phyloP scores from a whole-genome alignment of 176 grass and related monocot species.

The Triticum urartu region DNA sequence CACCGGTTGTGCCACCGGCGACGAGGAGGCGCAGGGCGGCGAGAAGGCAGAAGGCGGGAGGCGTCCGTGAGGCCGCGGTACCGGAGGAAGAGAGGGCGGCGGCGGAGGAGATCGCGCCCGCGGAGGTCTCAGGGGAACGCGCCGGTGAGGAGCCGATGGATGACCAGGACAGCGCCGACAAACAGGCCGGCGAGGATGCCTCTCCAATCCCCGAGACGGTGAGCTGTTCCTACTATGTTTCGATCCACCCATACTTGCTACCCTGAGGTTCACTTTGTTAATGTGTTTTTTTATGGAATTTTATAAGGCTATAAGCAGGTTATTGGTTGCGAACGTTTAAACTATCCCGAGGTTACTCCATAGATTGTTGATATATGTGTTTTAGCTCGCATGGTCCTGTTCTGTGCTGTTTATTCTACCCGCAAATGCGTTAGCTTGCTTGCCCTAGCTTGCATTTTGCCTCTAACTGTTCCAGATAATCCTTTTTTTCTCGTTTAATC shows the following conservation, averaged over 20 bases:
- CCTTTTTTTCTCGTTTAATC: neutral
- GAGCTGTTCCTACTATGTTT: slow-evolving; percentile 26
- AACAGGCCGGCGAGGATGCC: slow-evolving; percentile 47
- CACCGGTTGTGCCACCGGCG: slow-evolving; percentile 32
- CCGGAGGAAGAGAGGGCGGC: slow-evolving; percentile 26
- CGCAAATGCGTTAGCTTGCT: neutral
- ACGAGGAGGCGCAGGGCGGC: slow-evolving; percentile 39
- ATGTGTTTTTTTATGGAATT: neutral
- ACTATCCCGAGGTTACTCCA: neutral
- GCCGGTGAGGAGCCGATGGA: slow-evolving; percentile 60
- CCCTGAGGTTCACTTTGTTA: neutral
- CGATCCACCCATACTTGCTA: neutral
- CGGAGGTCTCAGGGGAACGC: slow-evolving; percentile 32
- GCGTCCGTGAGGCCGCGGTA: slow-evolving; percentile 12
- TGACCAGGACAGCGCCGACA: slow-evolving; percentile 66
- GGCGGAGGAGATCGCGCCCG: slow-evolving; percentile 46
- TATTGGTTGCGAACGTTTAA: neutral
- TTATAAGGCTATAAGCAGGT: neutral
- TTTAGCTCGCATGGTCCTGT: neutral
- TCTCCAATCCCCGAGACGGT: slow-evolving; percentile 82
- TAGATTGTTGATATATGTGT: neutral
- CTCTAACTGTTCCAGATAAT: slow-evolving; percentile 5
- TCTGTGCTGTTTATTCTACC: neutral
- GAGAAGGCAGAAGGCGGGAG: slow-evolving; percentile 31
- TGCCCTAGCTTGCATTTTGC: neutral